Percentiles rank a stretch among this genome's conserved stretches.
phyloP scores from a whole-genome alignment of 2,329 filamentous ascomycete species.

The Neonectria magnoliae region DNA sequence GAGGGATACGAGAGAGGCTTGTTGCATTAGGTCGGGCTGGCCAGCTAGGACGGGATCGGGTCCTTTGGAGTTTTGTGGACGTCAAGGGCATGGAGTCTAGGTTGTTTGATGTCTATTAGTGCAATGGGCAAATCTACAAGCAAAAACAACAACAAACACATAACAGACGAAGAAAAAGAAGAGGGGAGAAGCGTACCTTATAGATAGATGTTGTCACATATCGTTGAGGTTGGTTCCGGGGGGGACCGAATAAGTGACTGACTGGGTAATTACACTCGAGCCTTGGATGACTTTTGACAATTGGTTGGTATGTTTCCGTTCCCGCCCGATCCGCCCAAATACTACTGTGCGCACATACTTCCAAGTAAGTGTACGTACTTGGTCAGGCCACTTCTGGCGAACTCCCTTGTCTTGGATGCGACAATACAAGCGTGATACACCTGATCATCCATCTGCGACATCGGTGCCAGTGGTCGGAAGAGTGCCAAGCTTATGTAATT shows the following conservation, averaged over 20 bases:
- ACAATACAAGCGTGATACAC: background rate
- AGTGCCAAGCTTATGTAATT: constrained; percentile 8
- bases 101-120: constrained; percentile 29
- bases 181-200: background rate
- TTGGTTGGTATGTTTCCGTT: background rate
- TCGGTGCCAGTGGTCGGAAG: background rate
- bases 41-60: constrained; percentile 12
- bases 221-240: background rate
- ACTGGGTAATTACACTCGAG: background rate
- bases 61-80: constrained; percentile 38
- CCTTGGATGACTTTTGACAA: background rate
- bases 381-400: background rate
- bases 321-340: background rate
- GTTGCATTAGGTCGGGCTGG: constrained; percentile 1
- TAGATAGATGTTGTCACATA: background rate
- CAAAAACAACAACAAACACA: background rate
- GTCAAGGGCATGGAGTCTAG: constrained; percentile 38
- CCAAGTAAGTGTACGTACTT: background rate
- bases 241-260: background rate
- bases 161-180: background rate
- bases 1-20: background rate
- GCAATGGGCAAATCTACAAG: constrained; percentile 14
- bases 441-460: background rate
- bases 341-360: background rate
- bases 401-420: background rate